Base-by-base conservation (phyloP, 495 filamentous ascomycete genomes). In the Aspergillus diversus region DNA sequence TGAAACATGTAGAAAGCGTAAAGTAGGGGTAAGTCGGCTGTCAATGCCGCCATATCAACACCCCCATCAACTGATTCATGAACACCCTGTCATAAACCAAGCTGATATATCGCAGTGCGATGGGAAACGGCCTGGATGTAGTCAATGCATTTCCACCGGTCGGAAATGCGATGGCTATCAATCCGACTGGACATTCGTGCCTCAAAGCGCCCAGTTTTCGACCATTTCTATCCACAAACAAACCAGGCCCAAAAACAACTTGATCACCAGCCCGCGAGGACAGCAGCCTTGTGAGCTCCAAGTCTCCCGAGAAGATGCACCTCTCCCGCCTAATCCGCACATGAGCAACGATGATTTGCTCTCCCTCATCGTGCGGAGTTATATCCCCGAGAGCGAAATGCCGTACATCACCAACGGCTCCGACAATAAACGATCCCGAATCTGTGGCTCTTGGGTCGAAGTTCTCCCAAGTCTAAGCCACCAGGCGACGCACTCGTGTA, bases 401-500 rank as follows among this genome's bases (percentile, higher is more conserved):
- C 8, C 50, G 4, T 34, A 35, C 15, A 6, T 34, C 16, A 15
- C 17, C 16, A 33, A 31, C 37, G 5, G 12, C 39, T 55, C 47
- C 2, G 59, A 63, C 55, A 34, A 60, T 42, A 59, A 33, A 31
- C 54, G 49, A 15, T 66, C 75, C 37, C 72, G 73, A 46, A 73
- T 80, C 33, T 78, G 77, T 43, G 77, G 77, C 5, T 63, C 69
- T 4, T 80, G 76, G 76, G 71, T 77, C 0, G 76, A 76, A 60
- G 69, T 73, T 1, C 68, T 78, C 6, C 72, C 75, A 0, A 64
- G 57, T 1, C 66, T 80, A 5, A 50, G 64, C 15, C 33, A 37
- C 33, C 57, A 56, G 8, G 35, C 60, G 0, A 33, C 34, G 4
- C 27, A 35, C 33, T 49, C 65, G n/a, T 46, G 27, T 7, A 58